Evolutionary conservation across 495 filamentous ascomycete species (phyloP), one percentile per base, ranked within the genome.

Genomic region (Umbilicaria muhlenbergii): DNA sequence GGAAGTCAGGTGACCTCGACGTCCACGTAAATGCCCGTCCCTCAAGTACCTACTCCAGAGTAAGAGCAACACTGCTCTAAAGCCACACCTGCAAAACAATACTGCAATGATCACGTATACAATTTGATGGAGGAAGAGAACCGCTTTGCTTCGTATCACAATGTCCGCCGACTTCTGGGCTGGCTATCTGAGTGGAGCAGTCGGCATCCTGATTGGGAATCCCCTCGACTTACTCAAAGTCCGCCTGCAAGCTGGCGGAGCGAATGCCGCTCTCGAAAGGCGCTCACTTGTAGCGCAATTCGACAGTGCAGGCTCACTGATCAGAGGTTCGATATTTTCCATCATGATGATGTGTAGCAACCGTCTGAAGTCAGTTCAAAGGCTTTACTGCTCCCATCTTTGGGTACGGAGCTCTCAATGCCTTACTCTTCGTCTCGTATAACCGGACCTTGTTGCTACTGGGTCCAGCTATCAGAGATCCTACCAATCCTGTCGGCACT

Each of bases 101-200:
- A 6, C 8, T 6, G 24, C 24, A 8, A 28, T 28, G 8, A 28
- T 28, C 24, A 28, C 8, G 24, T 6, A 7, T 5, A 28, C 3
- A 6, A 28, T 6, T 28, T 1, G 24, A 28, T 28, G 6, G 8
- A 28, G 6, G 24, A 28, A 10, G 5, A 10, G 24, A 28, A 28
- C 24, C 24, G 5, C 1, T 28, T 28, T 28, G 24, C 24, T 28
- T 6, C 8, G 2, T 28, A 6, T 28, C 8, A 28, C 31, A 32
- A 88, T 88, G 81, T 81, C 81, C 44, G 85, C 81, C 44, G 85
- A 89, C 61, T 93, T 91, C 63, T 88, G 78, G 80, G 80, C 75
- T 45, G 82, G 86, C 51, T 94, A 93, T 61, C 63, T 89, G 50
- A 85, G 80, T 52, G 87, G 87, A 14, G 84, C 79, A 41, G 67